Evolutionary conservation across 1,284 basidiomycete species (phyloP).

Genomic region (Rhodotorula glutinis): DNA sequence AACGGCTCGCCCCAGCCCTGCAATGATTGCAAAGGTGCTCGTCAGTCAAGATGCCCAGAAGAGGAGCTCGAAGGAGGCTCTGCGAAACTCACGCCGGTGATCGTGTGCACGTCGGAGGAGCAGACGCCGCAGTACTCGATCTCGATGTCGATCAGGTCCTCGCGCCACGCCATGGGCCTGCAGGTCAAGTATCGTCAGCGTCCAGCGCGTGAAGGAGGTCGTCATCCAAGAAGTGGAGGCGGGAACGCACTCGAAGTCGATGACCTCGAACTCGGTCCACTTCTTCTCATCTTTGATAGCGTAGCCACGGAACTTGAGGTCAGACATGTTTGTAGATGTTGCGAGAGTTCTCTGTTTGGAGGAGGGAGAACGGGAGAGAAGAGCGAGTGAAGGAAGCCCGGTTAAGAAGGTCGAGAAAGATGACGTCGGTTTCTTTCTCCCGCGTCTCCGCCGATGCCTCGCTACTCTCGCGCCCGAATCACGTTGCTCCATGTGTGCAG

Average conservation of each 20-base stretch:
- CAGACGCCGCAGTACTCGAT: constrained; percentile 16
- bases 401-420: not conserved
- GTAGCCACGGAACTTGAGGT: constrained; percentile 37
- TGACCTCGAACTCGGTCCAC: constrained; percentile 26
- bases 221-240: not conserved
- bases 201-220: too few relatives aligned
- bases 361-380: not conserved
- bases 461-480: too few relatives aligned
- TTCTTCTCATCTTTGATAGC: constrained; percentile 37
- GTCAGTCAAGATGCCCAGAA: too few relatives aligned
- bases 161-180: constrained; percentile 10
- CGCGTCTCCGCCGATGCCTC: too few relatives aligned
- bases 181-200: constrained; percentile 27
- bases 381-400: not conserved
- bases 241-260: constrained; percentile 9
- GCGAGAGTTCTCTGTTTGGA: not conserved
- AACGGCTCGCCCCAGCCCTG: constrained; percentile 23
- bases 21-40: too few relatives aligned
- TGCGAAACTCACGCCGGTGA: constrained; percentile 13
- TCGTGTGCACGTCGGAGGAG: constrained; percentile 32
- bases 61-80: too few relatives aligned
- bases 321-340: constrained; percentile 4
- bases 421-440: too few relatives aligned
- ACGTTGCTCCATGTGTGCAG: too few relatives aligned
- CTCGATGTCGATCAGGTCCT: constrained; percentile 32